Evolutionary conservation across 768 basidiomycete species (phyloP), one percentile per base, ranked within the genome.

Genomic region (Suillus paluster): DNA sequence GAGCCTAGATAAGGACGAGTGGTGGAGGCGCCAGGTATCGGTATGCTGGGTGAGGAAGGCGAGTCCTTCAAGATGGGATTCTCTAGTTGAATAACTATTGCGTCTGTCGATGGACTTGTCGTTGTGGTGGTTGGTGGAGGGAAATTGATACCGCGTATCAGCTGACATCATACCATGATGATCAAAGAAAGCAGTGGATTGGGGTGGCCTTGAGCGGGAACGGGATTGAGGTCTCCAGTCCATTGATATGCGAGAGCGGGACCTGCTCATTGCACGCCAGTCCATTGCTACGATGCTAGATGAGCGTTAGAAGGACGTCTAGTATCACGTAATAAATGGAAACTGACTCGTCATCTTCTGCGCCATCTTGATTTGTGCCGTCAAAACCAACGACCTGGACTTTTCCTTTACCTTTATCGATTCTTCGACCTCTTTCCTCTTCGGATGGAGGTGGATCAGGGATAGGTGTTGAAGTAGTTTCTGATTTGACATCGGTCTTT

Each of bases 191-290:
- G 75, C 74, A 59, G 76, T 74, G 27, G 83, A 69, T 65, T 86
- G 85, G 34, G 90, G 86, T 21, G 90, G 88, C 41, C 93, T 84
- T 48, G 91, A 92, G 58, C 90, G 86, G 34, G 91, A 92, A 59
- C 90, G 87, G 75, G 86, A 88, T 57, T 87, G 77, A 38, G 91
- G 88, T 60, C 89, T 82, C 94, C 94, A 95, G 73, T 96, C 94
- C 92, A 96, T 94, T 23, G 91, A 89, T 67, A 90, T 89, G 25
- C 95, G 86, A 15, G 95, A 96, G 68, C 94, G 85, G 27, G 95
- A 97, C 65, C 95, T 84, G 75, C 94, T 95, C 73, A 94, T 87
- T 36, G 92, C 88, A 54, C 94, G 84, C 95, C 95, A 97, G 71
- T 97, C 95, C 95, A 97, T 97, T 30, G 87, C 78, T 49, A 84